Conservation (phyloP, 345 rosid species). For the Linum tenue region DNA sequence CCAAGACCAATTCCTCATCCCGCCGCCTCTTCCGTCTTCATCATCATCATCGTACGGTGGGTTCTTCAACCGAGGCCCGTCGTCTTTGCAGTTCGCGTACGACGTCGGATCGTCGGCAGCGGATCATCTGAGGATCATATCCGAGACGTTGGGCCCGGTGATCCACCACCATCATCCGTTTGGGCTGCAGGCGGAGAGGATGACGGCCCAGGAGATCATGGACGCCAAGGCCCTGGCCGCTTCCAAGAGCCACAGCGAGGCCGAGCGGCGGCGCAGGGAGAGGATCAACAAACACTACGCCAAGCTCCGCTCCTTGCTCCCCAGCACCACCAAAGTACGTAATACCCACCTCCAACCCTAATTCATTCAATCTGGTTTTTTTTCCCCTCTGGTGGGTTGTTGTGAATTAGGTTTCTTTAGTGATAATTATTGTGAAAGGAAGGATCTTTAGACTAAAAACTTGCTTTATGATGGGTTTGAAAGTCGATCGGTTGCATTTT, state of each 20-base stretch:
- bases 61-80: constrained; percentile 51
- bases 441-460: constrained; percentile 4
- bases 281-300: constrained; percentile 95
- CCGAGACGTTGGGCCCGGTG: constrained; percentile 69
- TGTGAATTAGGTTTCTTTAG: no score
- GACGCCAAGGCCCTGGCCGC: constrained; percentile 99
- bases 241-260: constrained; percentile 95
- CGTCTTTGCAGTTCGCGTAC: constrained; percentile 51
- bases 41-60: constrained; percentile 44
- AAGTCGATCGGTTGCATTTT: constrained; percentile 23
- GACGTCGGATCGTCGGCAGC: constrained; percentile 35
- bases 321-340: constrained; percentile 97
- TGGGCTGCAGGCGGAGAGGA: constrained; percentile 72
- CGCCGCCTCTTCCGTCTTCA: constrained; percentile 36
- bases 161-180: constrained; percentile 56
- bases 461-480: constrained; percentile 12
- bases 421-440: no score
- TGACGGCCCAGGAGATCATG: constrained; percentile 94
- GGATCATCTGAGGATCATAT: constrained; percentile 69
- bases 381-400: no score
- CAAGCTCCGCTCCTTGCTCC: constrained; percentile 87
- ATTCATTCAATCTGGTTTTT: no score
- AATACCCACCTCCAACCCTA: background rate
- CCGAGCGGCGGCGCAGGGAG: constrained; percentile 92
- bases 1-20: constrained; percentile 56